These are phyloP conservation scores for Populus hybrid DNA, from an alignment of 441 rosid species.

Conservation along the genomic window DNA sequence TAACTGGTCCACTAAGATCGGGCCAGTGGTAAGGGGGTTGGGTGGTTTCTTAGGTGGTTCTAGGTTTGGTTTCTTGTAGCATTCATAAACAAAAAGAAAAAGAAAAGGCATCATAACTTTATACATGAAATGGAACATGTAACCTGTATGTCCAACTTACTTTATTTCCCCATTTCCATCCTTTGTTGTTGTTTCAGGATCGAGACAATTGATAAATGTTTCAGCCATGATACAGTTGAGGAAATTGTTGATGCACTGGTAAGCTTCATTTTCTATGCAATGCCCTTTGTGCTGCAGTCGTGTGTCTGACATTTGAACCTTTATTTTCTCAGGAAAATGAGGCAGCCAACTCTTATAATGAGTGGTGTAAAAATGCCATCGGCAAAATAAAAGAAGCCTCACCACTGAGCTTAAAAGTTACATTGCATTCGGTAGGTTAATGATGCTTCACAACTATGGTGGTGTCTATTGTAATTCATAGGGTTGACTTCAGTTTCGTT, in stretches of 20 bases:
- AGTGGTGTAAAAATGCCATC: constrained; percentile 55
- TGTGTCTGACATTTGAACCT: not conserved
- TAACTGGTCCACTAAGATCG: not conserved
- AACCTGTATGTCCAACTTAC: constrained; percentile 10
- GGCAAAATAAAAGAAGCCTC: constrained; percentile 74
- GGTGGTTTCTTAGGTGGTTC: not conserved
- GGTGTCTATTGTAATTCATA: not conserved
- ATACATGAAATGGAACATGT: not conserved
- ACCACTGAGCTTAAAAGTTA: constrained; percentile 83
- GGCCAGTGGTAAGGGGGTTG: not conserved
- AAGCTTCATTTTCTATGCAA: constrained; percentile 22
- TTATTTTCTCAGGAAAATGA: constrained; percentile 53
- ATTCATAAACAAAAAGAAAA: not conserved
- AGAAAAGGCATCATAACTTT: not conserved
- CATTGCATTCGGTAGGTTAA: constrained; percentile 68
- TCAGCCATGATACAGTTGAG: constrained; percentile 78
- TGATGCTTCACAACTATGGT: not conserved
- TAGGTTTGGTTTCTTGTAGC: not conserved
- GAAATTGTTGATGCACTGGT: constrained; percentile 78
- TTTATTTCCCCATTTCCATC: not conserved
- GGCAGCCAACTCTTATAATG: constrained; percentile 43
- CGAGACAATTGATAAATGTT: constrained; percentile 71
- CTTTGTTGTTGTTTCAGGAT: constrained; percentile 41
- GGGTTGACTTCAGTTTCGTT: constrained; percentile 9
- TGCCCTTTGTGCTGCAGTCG: not conserved